phyloP scores from a whole-genome alignment of 805 yeast species.

The Torulaspora quercuum region DNA sequence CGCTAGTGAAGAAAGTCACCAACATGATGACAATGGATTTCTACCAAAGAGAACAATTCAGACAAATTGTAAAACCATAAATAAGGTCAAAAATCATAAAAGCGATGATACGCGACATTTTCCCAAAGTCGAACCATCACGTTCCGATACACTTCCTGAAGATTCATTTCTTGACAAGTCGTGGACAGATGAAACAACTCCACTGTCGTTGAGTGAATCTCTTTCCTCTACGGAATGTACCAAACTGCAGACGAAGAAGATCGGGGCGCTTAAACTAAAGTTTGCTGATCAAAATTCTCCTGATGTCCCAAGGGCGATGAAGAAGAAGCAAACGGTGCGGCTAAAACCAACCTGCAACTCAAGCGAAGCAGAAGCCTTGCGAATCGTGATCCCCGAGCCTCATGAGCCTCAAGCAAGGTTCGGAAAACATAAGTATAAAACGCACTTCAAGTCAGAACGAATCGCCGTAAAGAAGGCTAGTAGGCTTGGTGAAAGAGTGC shows the following conservation, averaged over 20 bases:
- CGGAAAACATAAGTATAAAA: neutral
- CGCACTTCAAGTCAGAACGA: neutral
- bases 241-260: neutral
- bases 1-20: no score
- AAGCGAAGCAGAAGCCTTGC: slow-evolving; percentile 6
- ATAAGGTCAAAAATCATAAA: no score
- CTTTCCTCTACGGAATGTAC: neutral
- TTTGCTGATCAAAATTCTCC: slow-evolving; percentile 1
- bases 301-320: neutral
- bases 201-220: slow-evolving; percentile 1
- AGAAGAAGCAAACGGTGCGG: slow-evolving; percentile 4
- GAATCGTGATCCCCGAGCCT: slow-evolving; percentile 19
- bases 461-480: slow-evolving; percentile 3
- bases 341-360: slow-evolving; percentile 8
- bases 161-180: neutral
- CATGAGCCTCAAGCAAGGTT: slow-evolving; percentile 4
- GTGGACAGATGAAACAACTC: slow-evolving; percentile 4
- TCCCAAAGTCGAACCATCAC: neutral
- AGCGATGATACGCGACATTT: neutral
- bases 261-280: neutral
- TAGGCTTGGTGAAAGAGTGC: slow-evolving; percentile 1
- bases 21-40: no score
- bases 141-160: slow-evolving; percentile 1
- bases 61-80: no score
- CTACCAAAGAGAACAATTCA: no score